These are phyloP conservation scores for Sugiyamaella mastotermitis DNA, from an alignment of 805 yeast genomes.

Conservation along the genomic window DNA sequence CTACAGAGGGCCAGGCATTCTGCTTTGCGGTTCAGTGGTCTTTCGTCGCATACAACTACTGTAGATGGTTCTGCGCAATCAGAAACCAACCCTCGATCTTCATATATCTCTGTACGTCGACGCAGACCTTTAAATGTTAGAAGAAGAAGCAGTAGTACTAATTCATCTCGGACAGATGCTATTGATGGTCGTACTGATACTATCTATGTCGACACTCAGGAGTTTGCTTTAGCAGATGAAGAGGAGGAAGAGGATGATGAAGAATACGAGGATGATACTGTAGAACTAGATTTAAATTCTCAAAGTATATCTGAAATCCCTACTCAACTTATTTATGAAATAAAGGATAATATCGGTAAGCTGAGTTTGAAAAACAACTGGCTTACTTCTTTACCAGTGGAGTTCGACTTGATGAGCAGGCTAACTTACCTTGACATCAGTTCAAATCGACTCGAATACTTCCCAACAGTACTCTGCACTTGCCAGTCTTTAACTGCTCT, in stretches of 20 bases:
- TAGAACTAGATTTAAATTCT: conserved; percentile 36
- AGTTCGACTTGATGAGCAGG: conserved; percentile 36
- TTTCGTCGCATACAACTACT: too few relatives aligned
- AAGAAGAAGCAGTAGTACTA: too few relatives aligned
- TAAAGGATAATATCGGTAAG: conserved; percentile 39
- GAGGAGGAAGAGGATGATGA: conserved; percentile 12
- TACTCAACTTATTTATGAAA: conserved; percentile 32
- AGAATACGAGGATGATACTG: conserved; percentile 14
- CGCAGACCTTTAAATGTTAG: too few relatives aligned
- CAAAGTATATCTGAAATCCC: conserved; percentile 36
- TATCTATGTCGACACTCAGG: too few relatives aligned
- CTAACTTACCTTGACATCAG: conserved; percentile 63
- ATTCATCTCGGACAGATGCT: too few relatives aligned
- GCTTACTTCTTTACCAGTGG: conserved; percentile 42
- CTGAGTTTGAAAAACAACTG: conserved; percentile 50
- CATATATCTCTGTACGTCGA: too few relatives aligned
- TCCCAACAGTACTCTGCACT: conserved; percentile 40
- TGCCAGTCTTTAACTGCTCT: conserved; percentile 51
- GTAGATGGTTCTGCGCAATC: too few relatives aligned
- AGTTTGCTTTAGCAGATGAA: neutral
- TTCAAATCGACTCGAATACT: conserved; percentile 45
- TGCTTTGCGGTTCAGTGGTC: too few relatives aligned
- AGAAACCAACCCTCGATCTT: too few relatives aligned
- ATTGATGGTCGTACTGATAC: too few relatives aligned
- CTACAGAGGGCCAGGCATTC: too few relatives aligned